Base-by-base conservation (phyloP, 352 stramenopile species). In the Phytopythium aichiense region DNA sequence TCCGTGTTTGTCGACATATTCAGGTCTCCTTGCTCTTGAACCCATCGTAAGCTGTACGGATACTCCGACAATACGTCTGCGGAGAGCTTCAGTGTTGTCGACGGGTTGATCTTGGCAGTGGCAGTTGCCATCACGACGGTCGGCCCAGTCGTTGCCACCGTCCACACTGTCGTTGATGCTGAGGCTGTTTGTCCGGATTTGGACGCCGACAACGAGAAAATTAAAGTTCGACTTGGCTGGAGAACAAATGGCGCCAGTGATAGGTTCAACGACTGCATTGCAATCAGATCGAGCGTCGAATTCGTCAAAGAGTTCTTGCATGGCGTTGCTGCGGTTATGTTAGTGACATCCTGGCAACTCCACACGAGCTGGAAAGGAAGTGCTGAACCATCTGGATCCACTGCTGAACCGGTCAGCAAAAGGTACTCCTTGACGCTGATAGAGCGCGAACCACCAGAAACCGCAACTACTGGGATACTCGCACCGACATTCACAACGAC, bases 21-120 rank as follows among this genome's bases (percentile, higher is more conserved):
- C 5, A 93, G 61, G 43, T 93, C 81, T 30, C 84, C 84, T 46
- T 87, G 62, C 0, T 74, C 71, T 69, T 93, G 74, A 0, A 69
- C 57, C 84, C 84, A 93, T 1, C 70, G 65, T 1, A 66, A 59
- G 0, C 65, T 80, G 60, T 75, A 89, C n/a, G 81, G 84, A 49
- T 91, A 93, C 31, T 82, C 69, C 16, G 84, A 91, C 45, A 53
- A 74, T 22, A 91, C 72, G 0, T 59, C 56, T 1, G 66, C 69
- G 1, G 56, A 65, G 6, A 93, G 55, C 1, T 58, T 53, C 2
- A 93, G 48, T 2, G 79, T 72, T 3, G 46, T 75, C 0, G 78
- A 71, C 0, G 84, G 70, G 31, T 84, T 85, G 43, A 93, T 68
- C 45, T 79, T 89, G 1, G 60, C 49, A 9, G 69, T 38, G 0